Evolutionary conservation across 495 filamentous ascomycete genomes (phyloP).

Genomic region (Lasiosphaeriaceae sp.): DNA sequence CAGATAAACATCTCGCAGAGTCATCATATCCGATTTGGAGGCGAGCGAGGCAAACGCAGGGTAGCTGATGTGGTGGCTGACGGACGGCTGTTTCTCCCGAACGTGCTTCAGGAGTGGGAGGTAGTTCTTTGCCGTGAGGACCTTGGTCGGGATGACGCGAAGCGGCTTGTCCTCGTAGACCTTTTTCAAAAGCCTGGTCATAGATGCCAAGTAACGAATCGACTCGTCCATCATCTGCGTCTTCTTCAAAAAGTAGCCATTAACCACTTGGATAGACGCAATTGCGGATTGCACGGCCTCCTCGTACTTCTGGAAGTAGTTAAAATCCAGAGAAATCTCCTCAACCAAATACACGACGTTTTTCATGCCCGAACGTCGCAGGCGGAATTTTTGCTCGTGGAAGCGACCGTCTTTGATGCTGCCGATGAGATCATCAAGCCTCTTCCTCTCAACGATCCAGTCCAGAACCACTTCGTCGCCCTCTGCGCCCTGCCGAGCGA

Average conservation of each 20-base stretch:
- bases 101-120: conserved; percentile 61
- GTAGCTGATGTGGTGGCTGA: conserved; percentile 65
- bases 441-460: conserved; percentile 79
- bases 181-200: conserved; percentile 66
- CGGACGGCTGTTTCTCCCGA: conserved; percentile 37
- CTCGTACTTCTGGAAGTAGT: conserved; percentile 49
- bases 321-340: conserved; percentile 55
- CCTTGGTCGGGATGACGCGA: conserved; percentile 59
- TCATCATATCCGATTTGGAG: conserved; percentile 70
- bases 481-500: conserved; percentile 55
- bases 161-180: conserved; percentile 56
- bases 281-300: conserved; percentile 72
- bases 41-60: conserved; percentile 65
- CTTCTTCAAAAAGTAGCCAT: conserved; percentile 77
- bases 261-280: conserved; percentile 74
- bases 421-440: conserved; percentile 73
- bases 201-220: conserved; percentile 70
- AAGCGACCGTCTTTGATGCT: conserved; percentile 83
- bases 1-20: conserved; percentile 69
- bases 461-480: conserved; percentile 77
- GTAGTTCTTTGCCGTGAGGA: conserved; percentile 67
- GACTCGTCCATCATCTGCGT: conserved; percentile 76
- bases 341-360: conserved; percentile 83
- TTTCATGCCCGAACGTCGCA: conserved; percentile 64
- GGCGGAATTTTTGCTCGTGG: conserved; percentile 81